A percentile compares a stretch with the other conserved stretches of the same genome.
phyloP scores from a whole-genome alignment of 2,329 filamentous ascomycete genomes.

The Zalaria obscura region DNA sequence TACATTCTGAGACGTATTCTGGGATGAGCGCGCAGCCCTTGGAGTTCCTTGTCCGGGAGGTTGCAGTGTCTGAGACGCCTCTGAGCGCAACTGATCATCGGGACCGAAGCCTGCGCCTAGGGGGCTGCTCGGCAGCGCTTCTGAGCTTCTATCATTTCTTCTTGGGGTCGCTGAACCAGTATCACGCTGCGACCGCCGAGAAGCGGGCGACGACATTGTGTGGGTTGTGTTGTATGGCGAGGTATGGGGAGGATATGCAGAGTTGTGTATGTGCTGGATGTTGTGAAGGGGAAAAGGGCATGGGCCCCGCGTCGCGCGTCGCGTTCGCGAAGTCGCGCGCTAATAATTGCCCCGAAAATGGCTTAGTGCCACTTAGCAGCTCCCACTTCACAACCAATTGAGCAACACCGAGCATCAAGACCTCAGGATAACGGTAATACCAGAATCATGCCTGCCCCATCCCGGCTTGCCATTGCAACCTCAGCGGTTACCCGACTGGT shows the following conservation, averaged over 20 bases:
- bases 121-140: slow-evolving; percentile 39
- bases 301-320: too few relatives aligned
- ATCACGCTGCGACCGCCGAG: slow-evolving; percentile 39
- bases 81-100: slow-evolving; percentile 27
- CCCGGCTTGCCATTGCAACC: slow-evolving; percentile 64
- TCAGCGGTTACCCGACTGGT: slow-evolving; percentile 68
- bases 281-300: too few relatives aligned
- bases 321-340: too few relatives aligned
- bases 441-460: slow-evolving; percentile 58
- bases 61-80: slow-evolving; percentile 23
- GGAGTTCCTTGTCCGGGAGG: slow-evolving; percentile 30
- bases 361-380: background rate
- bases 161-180: slow-evolving; percentile 42
- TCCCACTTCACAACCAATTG: background rate
- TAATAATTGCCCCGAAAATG: too few relatives aligned
- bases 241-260: background rate
- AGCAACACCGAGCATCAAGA: slow-evolving; percentile 2
- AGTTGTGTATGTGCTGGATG: background rate
- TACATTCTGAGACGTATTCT: slow-evolving; percentile 19
- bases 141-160: slow-evolving; percentile 39
- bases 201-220: slow-evolving; percentile 49
- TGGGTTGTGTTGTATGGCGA: slow-evolving; percentile 5
- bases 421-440: background rate
- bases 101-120: slow-evolving; percentile 17
- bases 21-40: slow-evolving; percentile 30